Conservation (phyloP, 1,284 basidiomycete species). For the Cutaneotrichosporon cavernicola region DNA sequence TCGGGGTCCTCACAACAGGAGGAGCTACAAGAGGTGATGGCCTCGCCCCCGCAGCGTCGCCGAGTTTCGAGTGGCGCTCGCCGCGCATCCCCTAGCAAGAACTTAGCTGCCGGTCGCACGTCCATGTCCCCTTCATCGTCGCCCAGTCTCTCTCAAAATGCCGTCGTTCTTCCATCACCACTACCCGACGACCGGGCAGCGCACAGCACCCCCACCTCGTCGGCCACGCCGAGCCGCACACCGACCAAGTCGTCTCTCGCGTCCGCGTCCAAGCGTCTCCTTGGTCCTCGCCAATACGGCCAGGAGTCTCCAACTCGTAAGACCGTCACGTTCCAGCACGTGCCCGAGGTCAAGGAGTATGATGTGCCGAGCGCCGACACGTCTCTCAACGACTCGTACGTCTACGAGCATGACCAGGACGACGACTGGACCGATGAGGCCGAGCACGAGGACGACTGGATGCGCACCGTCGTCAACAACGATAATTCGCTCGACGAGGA, state of each 20-base stretch:
- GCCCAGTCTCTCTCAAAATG: conserved; percentile 34
- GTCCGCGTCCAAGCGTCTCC: conserved; percentile 63
- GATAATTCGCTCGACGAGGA: conserved; percentile 20
- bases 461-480: conserved; percentile 11
- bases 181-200: conserved; percentile 25
- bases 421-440: conserved; percentile 43
- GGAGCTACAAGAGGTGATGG: conserved; percentile 26
- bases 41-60: conserved; percentile 37
- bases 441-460: conserved; percentile 27
- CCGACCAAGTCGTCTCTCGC: conserved; percentile 68
- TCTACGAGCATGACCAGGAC: conserved; percentile 55
- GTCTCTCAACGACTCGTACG: conserved; percentile 41
- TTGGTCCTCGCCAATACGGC: conserved; percentile 65
- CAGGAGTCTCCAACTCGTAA: conserved; percentile 60
- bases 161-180: conserved; percentile 33
- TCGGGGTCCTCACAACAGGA: conserved; percentile 6
- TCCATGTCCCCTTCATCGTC: conserved; percentile 42
- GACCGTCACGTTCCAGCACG: conserved; percentile 81
- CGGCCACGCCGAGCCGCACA: conserved; percentile 24
- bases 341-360: conserved; percentile 85
- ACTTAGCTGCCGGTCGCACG: conserved; percentile 21
- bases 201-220: conserved; percentile 9
- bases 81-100: conserved; percentile 31
- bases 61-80: conserved; percentile 33
- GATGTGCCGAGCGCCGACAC: conserved; percentile 63